These are phyloP conservation scores for Pythium rhizo-oryzae DNA, from an alignment of 352 stramenopile genomes.

Conservation along the genomic window DNA sequence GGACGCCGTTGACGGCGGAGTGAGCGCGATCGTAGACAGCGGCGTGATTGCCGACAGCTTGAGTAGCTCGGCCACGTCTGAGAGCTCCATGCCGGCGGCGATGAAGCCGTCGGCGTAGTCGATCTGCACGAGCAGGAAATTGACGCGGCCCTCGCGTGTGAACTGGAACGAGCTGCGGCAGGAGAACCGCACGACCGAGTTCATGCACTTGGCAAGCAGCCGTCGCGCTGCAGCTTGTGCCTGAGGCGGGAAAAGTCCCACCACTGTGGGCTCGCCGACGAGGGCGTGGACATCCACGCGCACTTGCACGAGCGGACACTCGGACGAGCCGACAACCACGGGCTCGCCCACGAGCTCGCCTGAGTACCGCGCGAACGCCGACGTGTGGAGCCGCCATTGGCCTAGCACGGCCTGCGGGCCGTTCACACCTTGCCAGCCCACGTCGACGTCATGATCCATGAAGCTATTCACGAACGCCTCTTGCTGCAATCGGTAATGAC, in stretches of 20 bases:
- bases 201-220: background rate
- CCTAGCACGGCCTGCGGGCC: background rate
- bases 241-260: background rate
- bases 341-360: background rate
- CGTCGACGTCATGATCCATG: background rate
- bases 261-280: background rate
- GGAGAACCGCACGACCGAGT: background rate
- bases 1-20: too few relatives aligned
- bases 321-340: background rate
- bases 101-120: slow-evolving; percentile 18
- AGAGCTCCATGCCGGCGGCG: background rate
- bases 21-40: background rate
- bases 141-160: slow-evolving; percentile 5
- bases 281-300: background rate
- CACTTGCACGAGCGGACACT: background rate
- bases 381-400: slow-evolving; percentile 3
- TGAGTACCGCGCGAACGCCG: background rate
- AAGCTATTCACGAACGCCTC: background rate
- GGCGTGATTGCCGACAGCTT: background rate
- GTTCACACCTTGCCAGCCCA: background rate
- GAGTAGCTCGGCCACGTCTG: slow-evolving; percentile 14
- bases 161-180: slow-evolving; percentile 18
- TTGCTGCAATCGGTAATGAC: background rate
- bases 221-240: background rate
- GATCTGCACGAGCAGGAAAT: slow-evolving; percentile 12